Evolutionary conservation across 352 stramenopile genomes (phyloP).

Genomic region (Globisporangium radiosum): DNA sequence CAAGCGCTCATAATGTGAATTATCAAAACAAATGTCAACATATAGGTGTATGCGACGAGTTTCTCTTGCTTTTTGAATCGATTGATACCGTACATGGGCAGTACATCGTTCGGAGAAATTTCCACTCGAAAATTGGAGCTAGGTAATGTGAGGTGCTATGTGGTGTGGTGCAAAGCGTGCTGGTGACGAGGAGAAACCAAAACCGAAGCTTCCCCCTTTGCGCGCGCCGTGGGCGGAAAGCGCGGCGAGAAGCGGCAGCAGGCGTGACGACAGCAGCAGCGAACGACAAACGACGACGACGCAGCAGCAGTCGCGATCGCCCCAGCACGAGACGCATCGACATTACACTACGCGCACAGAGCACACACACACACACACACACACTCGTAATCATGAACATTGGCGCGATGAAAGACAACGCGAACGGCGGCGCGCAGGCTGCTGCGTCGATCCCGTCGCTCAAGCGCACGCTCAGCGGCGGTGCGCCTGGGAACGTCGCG

Average conservation of each 20-base stretch:
- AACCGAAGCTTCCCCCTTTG: neutral
- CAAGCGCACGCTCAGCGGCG: constrained; percentile 79
- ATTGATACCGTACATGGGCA: too few species aligned
- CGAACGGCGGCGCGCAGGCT: constrained; percentile 31
- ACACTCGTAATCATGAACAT: constrained; percentile 54
- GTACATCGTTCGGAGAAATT: too few species aligned
- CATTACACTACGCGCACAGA: neutral
- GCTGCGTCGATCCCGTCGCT: constrained; percentile 72
- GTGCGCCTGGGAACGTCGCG: constrained; percentile 23
- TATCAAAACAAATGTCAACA: too few species aligned
- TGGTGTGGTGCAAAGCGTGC: too few species aligned
- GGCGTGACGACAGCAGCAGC: neutral
- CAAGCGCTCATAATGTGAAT: too few species aligned
- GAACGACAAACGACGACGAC: neutral
- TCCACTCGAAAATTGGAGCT: too few species aligned
- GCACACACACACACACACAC: neutral
- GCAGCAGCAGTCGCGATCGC: neutral
- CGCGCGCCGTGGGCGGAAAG: too few species aligned
- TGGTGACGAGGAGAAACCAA: neutral
- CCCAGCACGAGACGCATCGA: neutral
- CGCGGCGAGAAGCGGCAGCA: too few species aligned
- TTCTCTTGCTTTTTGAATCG: too few species aligned
- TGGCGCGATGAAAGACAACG: constrained; percentile 52
- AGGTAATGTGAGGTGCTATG: too few species aligned
- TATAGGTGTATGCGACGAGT: too few species aligned